Evolutionary conservation across 2,329 filamentous ascomycete genomes (phyloP).

Genomic region (Xylaria sp.): DNA sequence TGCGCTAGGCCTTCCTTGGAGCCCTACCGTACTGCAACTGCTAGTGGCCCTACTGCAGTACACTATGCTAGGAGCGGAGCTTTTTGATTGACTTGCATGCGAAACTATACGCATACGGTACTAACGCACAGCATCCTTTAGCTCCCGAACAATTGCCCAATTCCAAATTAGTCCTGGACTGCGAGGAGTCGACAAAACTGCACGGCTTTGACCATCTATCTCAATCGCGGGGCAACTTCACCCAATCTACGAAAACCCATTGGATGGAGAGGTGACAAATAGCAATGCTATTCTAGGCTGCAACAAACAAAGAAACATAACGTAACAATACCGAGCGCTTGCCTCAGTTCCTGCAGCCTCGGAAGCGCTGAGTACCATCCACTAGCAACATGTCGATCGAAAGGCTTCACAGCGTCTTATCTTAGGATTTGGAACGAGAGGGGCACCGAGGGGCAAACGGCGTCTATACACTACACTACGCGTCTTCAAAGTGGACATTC

Average conservation of each 20-base stretch:
- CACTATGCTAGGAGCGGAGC: constrained; percentile 10
- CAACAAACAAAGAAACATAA: constrained; percentile 6
- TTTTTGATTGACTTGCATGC: constrained; percentile 26
- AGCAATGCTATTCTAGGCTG: background rate
- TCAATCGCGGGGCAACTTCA: constrained; percentile 3
- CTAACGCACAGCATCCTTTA: constrained; percentile 35
- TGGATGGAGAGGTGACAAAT: constrained; percentile 33
- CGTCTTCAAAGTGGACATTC: constrained; percentile 16
- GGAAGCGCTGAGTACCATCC: background rate
- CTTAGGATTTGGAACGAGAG: constrained; percentile 29
- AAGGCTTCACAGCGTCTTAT: background rate
- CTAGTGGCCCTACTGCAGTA: background rate
- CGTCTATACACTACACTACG: background rate
- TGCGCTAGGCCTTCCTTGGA: constrained; percentile 13
- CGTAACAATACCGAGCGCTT: background rate
- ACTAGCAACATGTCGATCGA: constrained; percentile 1
- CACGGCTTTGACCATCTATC: constrained; percentile 21
- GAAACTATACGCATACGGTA: constrained; percentile 1
- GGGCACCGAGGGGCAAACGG: constrained; percentile 18
- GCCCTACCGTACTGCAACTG: background rate
- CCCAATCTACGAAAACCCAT: constrained; percentile 9
- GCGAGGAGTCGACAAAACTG: constrained; percentile 34
- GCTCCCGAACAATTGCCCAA: constrained; percentile 33
- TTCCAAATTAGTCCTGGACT: constrained; percentile 45
- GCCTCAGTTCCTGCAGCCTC: background rate